Base-by-base conservation (phyloP, 306 rosid genomes). In the Begonia loranthoides region DNA sequence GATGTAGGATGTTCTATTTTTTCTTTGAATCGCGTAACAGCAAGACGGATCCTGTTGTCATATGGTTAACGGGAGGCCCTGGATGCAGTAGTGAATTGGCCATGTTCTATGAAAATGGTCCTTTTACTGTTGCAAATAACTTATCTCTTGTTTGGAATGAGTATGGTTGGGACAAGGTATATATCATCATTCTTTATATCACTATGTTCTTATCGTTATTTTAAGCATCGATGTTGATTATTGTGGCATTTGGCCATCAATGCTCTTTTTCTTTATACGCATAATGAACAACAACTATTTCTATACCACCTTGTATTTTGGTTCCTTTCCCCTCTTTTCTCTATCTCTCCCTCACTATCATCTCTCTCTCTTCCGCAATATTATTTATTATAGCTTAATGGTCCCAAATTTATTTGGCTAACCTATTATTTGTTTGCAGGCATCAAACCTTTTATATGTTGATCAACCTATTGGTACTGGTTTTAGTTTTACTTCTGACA, bases 81-180 rank as follows among this genome's bases (percentile, higher is more conserved):
- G 99, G 99, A 6, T 90, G 99, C 66, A 86, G 99, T 58, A 85
- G 99, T 69, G 99, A 90, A 73, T 63, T 90, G 87, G 99, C 99
- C 17, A 62, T 86, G 68, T 90, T 90, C 67, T 90, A 82, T 56
- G 99, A 90, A 49, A 90, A 90, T 49, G 99, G 99, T 13, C 99
- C 95, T 55, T 90, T 90, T 76, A 62, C 50, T 59, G 75, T 90
- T 47, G 81, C 94, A 36, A 61, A 90, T 56, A 90, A 90, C 73
- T 59, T 86, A 80, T 80, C 99, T 24, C 95, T 90, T 72, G 64
- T 73, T 41, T 90, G 94, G 95, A 90, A 90, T 66, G 77, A 79
- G 17, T 76, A 80, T 50, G 99, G 99, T 47, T 90, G 99, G 99
- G 99, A 90, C 68, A 70, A 86, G 86, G 99, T 90, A 77, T 55